phyloP scores from a whole-genome alignment of 2,329 filamentous ascomycete genomes.

The Pseudovirgaria hyperparasitica region DNA sequence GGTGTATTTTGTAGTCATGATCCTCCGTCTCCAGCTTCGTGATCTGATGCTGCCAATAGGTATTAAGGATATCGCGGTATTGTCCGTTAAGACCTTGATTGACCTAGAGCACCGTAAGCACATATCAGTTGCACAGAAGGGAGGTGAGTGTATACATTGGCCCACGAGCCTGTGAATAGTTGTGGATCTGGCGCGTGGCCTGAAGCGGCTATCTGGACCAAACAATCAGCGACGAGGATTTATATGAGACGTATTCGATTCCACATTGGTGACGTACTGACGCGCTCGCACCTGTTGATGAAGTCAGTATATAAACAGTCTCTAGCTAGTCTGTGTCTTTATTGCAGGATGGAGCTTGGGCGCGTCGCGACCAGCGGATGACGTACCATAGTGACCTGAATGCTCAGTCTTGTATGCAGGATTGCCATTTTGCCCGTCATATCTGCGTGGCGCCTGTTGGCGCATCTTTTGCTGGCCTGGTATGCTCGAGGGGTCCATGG shows the following conservation, averaged over 20 bases:
- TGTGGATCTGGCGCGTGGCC: constrained; percentile 82
- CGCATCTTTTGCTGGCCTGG: constrained; percentile 25
- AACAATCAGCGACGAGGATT: constrained; percentile 16
- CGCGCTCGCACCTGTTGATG: constrained; percentile 49
- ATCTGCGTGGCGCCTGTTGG: constrained; percentile 27
- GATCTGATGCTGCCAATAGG: constrained; percentile 98
- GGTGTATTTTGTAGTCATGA: constrained; percentile 97
- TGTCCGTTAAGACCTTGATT: constrained; percentile 87
- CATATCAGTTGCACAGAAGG: not conserved
- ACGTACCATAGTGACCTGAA: constrained; percentile 37
- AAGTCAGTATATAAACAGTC: too few species aligned
- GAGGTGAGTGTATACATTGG: constrained; percentile 51
- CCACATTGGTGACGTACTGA: constrained; percentile 39
- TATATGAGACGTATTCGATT: constrained; percentile 5
- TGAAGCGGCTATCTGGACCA: constrained; percentile 63
- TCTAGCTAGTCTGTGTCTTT: too few species aligned
- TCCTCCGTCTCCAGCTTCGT: constrained; percentile 87
- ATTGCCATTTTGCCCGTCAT: constrained; percentile 37
- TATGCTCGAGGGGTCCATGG: constrained; percentile 25
- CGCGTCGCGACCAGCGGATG: too few species aligned
- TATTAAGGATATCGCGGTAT: constrained; percentile 94
- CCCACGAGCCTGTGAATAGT: constrained; percentile 88
- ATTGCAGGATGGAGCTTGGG: too few species aligned
- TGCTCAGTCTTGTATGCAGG: constrained; percentile 33
- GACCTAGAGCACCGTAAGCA: constrained; percentile 45